Evolutionary conservation across 768 basidiomycete species (phyloP).

Genomic region (Tricholoma sp.): DNA sequence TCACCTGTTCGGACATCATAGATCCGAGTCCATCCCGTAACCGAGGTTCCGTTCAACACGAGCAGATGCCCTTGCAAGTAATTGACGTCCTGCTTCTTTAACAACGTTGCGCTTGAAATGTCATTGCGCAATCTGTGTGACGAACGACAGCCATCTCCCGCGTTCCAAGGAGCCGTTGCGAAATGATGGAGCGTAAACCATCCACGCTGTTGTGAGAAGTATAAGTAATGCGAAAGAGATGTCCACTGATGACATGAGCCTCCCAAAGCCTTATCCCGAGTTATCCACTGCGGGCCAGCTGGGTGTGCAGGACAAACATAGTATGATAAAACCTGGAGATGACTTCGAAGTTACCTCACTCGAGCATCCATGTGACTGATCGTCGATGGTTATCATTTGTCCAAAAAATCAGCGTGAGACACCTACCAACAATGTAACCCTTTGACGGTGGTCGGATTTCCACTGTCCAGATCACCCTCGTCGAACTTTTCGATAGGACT

Average conservation of each 20-base stretch:
- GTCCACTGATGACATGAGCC: slow-evolving; percentile 56
- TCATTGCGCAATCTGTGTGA: slow-evolving; percentile 72
- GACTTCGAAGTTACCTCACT: slow-evolving; percentile 43
- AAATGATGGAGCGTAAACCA: slow-evolving; percentile 61
- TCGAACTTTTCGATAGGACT: slow-evolving; percentile 42
- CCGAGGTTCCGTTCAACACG: slow-evolving; percentile 43
- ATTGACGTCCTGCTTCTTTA: slow-evolving; percentile 50
- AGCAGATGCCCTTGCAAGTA: slow-evolving; percentile 54
- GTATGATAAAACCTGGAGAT: background rate
- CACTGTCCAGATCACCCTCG: slow-evolving; percentile 34
- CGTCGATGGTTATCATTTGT: background rate
- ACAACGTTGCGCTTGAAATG: slow-evolving; percentile 52
- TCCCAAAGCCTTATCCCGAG: slow-evolving; percentile 63
- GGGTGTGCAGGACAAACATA: slow-evolving; percentile 3
- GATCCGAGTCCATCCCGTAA: slow-evolving; percentile 69
- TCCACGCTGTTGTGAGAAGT: slow-evolving; percentile 41
- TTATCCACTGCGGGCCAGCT: slow-evolving; percentile 50
- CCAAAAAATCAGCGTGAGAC: background rate
- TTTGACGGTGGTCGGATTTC: slow-evolving; percentile 31
- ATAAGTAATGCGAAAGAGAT: background rate
- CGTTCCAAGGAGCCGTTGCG: slow-evolving; percentile 68
- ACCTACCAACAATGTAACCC: slow-evolving; percentile 27
- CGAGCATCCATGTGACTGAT: slow-evolving; percentile 69
- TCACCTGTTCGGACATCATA: slow-evolving; percentile 58
- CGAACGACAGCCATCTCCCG: slow-evolving; percentile 63